Percentiles rank a stretch among this genome's conserved stretches.
Conservation (phyloP, 2,329 filamentous ascomycete species). For the Fusarium caatingaense region DNA sequence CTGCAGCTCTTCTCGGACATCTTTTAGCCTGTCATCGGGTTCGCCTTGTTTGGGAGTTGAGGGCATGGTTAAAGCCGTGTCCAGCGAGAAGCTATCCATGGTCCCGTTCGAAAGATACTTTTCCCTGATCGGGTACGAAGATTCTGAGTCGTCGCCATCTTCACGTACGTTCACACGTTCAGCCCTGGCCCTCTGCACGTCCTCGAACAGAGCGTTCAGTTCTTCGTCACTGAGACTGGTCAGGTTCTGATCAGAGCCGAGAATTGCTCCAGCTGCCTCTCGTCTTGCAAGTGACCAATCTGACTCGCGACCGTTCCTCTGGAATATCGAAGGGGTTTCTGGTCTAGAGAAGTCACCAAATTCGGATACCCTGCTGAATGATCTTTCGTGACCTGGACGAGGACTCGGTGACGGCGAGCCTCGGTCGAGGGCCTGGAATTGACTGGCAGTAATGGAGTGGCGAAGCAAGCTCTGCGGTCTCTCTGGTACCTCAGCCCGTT, state of each 20-base stretch:
- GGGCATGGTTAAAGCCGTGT: constrained; percentile 93
- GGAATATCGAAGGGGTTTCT: constrained; percentile 79
- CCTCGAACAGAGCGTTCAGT: constrained; percentile 91
- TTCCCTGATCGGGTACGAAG: constrained; percentile 89
- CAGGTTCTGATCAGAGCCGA: constrained; percentile 93
- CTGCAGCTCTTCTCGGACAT: constrained; percentile 86
- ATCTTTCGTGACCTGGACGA: constrained; percentile 78
- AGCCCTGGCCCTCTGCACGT: constrained; percentile 88
- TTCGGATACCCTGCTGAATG: constrained; percentile 84
- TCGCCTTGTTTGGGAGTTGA: constrained; percentile 87
- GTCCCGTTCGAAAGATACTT: constrained; percentile 97
- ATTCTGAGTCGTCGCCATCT: constrained; percentile 90
- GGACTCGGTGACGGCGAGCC: constrained; percentile 71
- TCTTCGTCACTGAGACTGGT: constrained; percentile 92
- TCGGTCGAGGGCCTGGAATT: constrained; percentile 68
- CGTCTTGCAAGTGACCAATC: constrained; percentile 95
- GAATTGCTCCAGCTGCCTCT: constrained; percentile 90
- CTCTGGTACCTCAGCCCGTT: constrained; percentile 79
- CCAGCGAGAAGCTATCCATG: constrained; percentile 94
- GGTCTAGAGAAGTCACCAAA: constrained; percentile 77
- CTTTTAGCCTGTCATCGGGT: constrained; percentile 78
- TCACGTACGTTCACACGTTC: constrained; percentile 78
- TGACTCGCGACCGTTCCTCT: constrained; percentile 77
- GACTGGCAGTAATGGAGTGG: constrained; percentile 78
- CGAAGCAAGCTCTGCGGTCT: constrained; percentile 78